Percentiles rank a stretch among this genome's conserved stretches.
Evolutionary conservation across 352 stramenopile genomes (phyloP).

Genomic region (Phytophthora cactorum): DNA sequence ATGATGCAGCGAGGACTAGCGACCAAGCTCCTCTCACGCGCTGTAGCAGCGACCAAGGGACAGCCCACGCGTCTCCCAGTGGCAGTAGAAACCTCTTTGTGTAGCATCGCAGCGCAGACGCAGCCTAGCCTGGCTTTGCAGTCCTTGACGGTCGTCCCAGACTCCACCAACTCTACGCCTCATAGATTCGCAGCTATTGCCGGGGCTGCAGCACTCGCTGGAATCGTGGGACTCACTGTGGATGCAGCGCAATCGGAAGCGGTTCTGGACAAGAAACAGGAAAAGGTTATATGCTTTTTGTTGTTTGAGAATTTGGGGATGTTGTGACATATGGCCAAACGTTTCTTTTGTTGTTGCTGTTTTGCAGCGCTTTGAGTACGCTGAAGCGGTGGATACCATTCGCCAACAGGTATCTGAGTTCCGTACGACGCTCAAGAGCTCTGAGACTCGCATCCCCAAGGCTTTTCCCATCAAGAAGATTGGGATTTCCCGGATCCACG

Average conservation of each 20-base stretch:
- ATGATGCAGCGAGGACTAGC: conserved; percentile 26
- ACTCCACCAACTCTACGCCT: conserved; percentile 6
- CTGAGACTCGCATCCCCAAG: conserved; percentile 75
- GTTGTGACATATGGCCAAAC: conserved; percentile 5
- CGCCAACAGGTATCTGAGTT: conserved; percentile 82
- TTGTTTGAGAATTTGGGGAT: neutral
- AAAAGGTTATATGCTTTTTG: conserved; percentile 34
- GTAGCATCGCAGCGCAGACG: neutral
- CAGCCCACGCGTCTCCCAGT: conserved; percentile 3
- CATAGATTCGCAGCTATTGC: conserved; percentile 24
- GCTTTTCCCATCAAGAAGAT: conserved; percentile 86
- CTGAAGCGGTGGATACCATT: conserved; percentile 69
- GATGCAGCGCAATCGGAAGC: conserved; percentile 28
- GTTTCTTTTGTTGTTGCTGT: conserved; percentile 8
- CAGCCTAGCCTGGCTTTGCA: conserved; percentile 11
- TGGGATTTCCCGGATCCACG: conserved; percentile 76
- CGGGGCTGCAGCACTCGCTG: conserved; percentile 25
- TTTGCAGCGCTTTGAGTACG: conserved; percentile 66
- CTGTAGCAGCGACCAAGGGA: conserved; percentile 6
- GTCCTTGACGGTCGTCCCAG: conserved; percentile 8
- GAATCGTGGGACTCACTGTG: conserved; percentile 5
- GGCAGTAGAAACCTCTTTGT: neutral
- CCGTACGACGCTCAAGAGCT: conserved; percentile 72
- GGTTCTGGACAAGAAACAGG: conserved; percentile 27
- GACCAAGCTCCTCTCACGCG: conserved; percentile 22